Evolutionary conservation across 169 alveolate species (phyloP), one percentile per base, ranked within the genome.

Genomic region (Plasmodium coatneyi): DNA sequence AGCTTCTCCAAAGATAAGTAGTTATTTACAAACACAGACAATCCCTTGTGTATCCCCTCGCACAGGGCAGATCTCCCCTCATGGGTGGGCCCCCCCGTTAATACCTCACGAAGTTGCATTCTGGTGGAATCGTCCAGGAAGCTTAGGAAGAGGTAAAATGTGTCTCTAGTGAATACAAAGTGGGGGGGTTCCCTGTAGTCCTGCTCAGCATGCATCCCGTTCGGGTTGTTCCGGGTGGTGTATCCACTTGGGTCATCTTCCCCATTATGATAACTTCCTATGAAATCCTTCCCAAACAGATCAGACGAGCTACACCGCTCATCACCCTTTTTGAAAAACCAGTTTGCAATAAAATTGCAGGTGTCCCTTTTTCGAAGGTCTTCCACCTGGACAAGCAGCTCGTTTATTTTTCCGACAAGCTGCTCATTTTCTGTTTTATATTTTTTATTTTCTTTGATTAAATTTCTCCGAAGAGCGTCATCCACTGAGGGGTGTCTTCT

Each of bases 381-480:
- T 34, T 22, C 32, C 28, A 89, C 46, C 36, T 80, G 76, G n/a
- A 89, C 84, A 36, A 79, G 79, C 82, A 89, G n/a, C 28, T 28
- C 32, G 82, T 66, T 89, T 79, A 89, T 89, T 89, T 89, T 79
- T 14, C 82, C 82, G 41, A 22, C 52, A 54, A 89, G 71, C 52
- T 52, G 79, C 72, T 89, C 74, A 39, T 89, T 89, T 66, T 66
- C 36, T 72, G 22, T 80, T 89, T 52, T 89, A 30, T 89, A 89
- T 28, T 79, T 60, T 19, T 54, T 56, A 80, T 89, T 89, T 80
- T 89, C 94, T 28, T 72, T 79, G 32, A 56, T 89, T 79, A 89
- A 79, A 16, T 60, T 25, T 14, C 49, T 49, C 71, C 30, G 52
- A 1, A 30, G 60, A 86, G 60, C 71, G 52, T 41, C 25, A 39